Conservation (phyloP, 2,329 filamentous ascomycete genomes). For the Epichloe amarillans region DNA sequence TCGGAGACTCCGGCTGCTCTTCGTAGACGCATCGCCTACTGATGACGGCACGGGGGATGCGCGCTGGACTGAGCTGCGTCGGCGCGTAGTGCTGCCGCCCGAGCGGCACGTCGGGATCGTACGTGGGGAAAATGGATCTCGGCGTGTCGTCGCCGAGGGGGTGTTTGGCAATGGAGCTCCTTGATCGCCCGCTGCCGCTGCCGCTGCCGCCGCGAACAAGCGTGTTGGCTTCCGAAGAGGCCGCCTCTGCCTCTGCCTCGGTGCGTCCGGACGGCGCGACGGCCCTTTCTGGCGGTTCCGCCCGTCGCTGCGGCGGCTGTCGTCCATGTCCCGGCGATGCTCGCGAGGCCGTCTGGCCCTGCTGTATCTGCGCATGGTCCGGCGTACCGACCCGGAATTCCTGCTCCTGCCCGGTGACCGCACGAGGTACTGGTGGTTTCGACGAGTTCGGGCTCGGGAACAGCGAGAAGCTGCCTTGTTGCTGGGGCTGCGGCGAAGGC, state of each 20-base stretch:
- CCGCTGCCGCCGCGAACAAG: slow-evolving; percentile 38
- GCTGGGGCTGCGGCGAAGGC: background rate
- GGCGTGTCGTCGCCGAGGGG: slow-evolving; percentile 34
- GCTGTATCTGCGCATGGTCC: no score
- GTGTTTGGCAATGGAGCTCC: slow-evolving; percentile 44
- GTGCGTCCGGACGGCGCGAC: slow-evolving; percentile 20
- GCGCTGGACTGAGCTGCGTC: slow-evolving; percentile 48
- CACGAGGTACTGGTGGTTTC: slow-evolving; percentile 11
- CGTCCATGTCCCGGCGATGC: no score
- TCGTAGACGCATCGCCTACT: slow-evolving; percentile 47
- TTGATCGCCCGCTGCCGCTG: slow-evolving; percentile 37
- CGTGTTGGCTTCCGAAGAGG: slow-evolving; percentile 37
- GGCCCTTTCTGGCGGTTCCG: no score
- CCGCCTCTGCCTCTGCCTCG: slow-evolving; percentile 22
- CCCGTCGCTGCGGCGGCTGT: no score
- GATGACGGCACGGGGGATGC: slow-evolving; percentile 50
- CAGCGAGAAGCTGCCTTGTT: no score
- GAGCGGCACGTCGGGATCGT: slow-evolving; percentile 54
- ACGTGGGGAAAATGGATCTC: slow-evolving; percentile 64
- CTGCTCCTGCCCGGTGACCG: slow-evolving; percentile 3
- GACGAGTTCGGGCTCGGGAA: slow-evolving; percentile 8
- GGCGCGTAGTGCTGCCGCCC: slow-evolving; percentile 59
- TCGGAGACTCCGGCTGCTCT: slow-evolving; percentile 6
- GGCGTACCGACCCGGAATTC: no score
- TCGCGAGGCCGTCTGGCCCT: no score